Evolutionary conservation across 2,329 filamentous ascomycete genomes (phyloP), one percentile per base, ranked within the genome.

Genomic region (Aquanectria penicillioides): DNA sequence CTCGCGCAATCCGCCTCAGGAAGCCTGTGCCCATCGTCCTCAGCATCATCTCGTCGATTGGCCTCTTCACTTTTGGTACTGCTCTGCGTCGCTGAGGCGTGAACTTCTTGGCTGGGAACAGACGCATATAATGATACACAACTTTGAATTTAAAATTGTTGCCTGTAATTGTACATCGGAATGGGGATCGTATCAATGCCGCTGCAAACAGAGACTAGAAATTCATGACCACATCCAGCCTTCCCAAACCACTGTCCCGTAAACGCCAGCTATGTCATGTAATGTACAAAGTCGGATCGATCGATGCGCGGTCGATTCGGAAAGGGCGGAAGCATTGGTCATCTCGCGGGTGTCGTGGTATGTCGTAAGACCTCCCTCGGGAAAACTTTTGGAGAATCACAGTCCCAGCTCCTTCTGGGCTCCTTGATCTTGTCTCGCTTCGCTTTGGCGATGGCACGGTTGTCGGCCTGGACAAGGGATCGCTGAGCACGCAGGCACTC

Each of bases 11-110:
- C 71, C 92, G 88, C 75, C 85, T 89, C 36, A 83, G 85, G 68
- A 99, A 98, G 84, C 91, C 92, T 1, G 86, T 99, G 49, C 94
- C 95, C 1, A 83, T 91, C 54, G 86, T 89, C 10, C 79, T 99
- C 71, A 94, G 92, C 71, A 71, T 93, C 43, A 73, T 98, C 71
- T 93, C 94, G 12, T 80, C 88, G 9, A 92, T 92, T 74, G 94
- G 94, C 13, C 73, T 97, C 67, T 83, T 87, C 71, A 89, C 90
- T 20, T 98, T 95, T 79, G 94, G 93, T 59, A 84, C 83, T 71
- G 92, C 90, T 33, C 90, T 80, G 66, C 75, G 79, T 37, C 76
- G 78, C 67, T 83, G n/a, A 73, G 55, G 33, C 17, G 26, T 47
- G 15, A 36, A 15, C 13, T 7, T 44, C 10, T n/a, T 20, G n/a